Conservation (phyloP, 1,139 yeast species). For the Entelexis paramagnoliae region DNA sequence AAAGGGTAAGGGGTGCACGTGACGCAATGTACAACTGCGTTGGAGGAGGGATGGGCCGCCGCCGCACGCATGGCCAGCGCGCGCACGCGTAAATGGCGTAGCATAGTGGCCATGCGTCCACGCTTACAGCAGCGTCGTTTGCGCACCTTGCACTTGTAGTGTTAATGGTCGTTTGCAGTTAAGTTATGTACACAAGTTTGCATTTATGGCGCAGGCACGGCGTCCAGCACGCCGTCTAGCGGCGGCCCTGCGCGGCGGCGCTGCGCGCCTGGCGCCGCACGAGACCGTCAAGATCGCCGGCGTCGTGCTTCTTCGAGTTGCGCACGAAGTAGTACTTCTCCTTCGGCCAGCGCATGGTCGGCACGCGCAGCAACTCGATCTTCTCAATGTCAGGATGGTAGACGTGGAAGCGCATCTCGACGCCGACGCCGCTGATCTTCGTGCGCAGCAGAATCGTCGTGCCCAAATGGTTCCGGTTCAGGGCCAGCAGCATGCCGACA, state of each 20-base stretch:
- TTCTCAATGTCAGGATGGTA: slow-evolving; percentile 67
- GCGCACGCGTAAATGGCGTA: too few relatives aligned
- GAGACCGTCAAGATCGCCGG: slow-evolving; percentile 52
- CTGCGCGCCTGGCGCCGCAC: slow-evolving; percentile 22
- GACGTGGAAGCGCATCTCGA: slow-evolving; percentile 67
- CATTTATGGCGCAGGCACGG: neutral
- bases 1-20: neutral
- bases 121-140: too few relatives aligned
- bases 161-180: too few relatives aligned
- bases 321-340: slow-evolving; percentile 82
- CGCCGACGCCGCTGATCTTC: slow-evolving; percentile 66
- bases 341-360: slow-evolving; percentile 58
- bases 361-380: slow-evolving; percentile 65
- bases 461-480: slow-evolving; percentile 60
- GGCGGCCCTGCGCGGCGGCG: neutral
- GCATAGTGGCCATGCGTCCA: too few relatives aligned
- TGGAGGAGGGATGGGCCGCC: neutral
- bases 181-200: neutral
- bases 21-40: neutral
- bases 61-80: too few relatives aligned
- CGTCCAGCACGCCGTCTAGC: neutral
- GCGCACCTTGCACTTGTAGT: too few relatives aligned
- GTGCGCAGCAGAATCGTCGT: slow-evolving; percentile 69
- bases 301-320: slow-evolving; percentile 64
- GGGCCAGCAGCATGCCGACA: slow-evolving; percentile 65